A percentile compares a stretch with the other conserved stretches of the same genome.
phyloP scores from a whole-genome alignment of 2,329 filamentous ascomycete genomes.

The Laburnicola sp. region DNA sequence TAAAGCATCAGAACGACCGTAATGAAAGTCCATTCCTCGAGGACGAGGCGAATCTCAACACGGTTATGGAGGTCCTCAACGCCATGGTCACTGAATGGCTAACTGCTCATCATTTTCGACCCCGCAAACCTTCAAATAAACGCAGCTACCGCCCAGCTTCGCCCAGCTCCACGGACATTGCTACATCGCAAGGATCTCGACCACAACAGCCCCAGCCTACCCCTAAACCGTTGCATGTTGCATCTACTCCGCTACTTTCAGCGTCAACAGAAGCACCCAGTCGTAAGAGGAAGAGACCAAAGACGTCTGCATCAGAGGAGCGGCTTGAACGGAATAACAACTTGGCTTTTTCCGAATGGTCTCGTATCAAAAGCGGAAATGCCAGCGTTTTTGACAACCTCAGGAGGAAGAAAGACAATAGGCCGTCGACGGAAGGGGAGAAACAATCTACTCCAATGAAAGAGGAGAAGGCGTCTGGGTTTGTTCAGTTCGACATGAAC shows the following conservation, averaged over 20 bases:
- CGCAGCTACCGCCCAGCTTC: conserved; percentile 6
- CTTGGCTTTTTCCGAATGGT: conserved; percentile 44
- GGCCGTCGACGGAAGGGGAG: not conserved
- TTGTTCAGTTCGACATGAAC: conserved; percentile 15
- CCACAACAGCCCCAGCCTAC: not conserved
- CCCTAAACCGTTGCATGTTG: not conserved
- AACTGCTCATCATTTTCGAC: conserved; percentile 69
- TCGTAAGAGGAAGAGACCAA: conserved; percentile 29
- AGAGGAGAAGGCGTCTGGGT: not conserved
- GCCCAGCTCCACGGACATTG: not conserved
- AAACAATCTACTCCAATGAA: not conserved
- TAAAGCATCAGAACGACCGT: conserved; percentile 27
- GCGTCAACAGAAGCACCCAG: not conserved
- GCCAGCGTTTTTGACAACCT: conserved; percentile 35
- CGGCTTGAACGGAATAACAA: conserved; percentile 3
- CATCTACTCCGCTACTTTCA: not conserved
- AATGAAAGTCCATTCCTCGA: conserved; percentile 28
- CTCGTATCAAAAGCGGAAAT: conserved; percentile 50
- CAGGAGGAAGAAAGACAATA: conserved; percentile 8
- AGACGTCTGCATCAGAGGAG: not conserved
- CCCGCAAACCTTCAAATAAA: conserved; percentile 43
- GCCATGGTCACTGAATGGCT: conserved; percentile 75
- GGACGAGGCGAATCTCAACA: conserved; percentile 49
- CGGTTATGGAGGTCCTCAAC: conserved; percentile 66
- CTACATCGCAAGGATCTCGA: not conserved